phyloP scores from a whole-genome alignment of 768 basidiomycete species.

The Mrakia frigida region DNA sequence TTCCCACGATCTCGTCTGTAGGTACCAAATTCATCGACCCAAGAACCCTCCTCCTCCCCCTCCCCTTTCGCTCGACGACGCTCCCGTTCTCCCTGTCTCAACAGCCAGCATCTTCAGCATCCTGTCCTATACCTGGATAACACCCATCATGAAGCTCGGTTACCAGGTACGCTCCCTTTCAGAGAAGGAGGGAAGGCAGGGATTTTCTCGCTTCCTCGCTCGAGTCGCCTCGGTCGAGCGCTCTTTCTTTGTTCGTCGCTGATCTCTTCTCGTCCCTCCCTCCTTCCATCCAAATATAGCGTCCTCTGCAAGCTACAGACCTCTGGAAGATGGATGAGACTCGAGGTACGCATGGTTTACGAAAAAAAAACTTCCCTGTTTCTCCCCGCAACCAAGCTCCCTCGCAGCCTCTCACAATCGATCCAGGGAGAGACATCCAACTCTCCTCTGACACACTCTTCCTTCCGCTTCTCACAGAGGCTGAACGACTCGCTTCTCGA shows the following conservation, averaged over 20 bases:
- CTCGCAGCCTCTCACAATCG: too few relatives aligned
- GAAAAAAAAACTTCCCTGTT: background rate
- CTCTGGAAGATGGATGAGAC: slow-evolving; percentile 57
- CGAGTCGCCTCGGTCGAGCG: too few relatives aligned
- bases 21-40: slow-evolving; percentile 45
- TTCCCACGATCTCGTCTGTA: background rate
- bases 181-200: background rate
- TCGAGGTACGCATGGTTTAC: background rate
- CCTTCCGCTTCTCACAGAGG: background rate
- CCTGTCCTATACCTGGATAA: slow-evolving; percentile 62
- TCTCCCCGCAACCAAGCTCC: background rate
- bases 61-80: slow-evolving; percentile 55
- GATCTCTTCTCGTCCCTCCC: background rate
- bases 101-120: slow-evolving; percentile 57
- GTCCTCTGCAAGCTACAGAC: slow-evolving; percentile 68
- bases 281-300: slow-evolving; percentile 56
- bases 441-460: background rate
- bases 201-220: too few relatives aligned
- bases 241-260: too few relatives aligned
- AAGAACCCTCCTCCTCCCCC: slow-evolving; percentile 57
- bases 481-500: background rate
- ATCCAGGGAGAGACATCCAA: too few relatives aligned
- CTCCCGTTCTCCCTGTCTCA: slow-evolving; percentile 58
- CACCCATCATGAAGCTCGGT: slow-evolving; percentile 30
- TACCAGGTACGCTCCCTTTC: background rate